Conservation (phyloP, 1,139 yeast species). For the Casaregolazyma lundiana region DNA sequence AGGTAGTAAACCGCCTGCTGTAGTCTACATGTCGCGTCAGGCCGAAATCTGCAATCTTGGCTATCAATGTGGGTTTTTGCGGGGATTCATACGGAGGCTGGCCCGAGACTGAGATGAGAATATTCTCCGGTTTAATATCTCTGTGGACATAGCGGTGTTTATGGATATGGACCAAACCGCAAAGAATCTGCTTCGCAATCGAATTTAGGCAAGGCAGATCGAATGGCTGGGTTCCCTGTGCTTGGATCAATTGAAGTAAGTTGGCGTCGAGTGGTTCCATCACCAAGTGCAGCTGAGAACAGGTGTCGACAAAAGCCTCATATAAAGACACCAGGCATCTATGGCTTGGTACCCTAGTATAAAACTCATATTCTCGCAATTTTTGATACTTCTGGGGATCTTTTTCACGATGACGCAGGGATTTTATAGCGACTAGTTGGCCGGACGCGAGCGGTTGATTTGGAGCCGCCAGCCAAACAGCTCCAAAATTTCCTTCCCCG, state of each 20-base stretch:
- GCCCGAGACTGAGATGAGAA: slow-evolving; percentile 48
- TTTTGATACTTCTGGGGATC: slow-evolving; percentile 52
- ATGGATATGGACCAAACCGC: slow-evolving; percentile 82
- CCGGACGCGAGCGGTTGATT: background rate
- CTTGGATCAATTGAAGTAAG: slow-evolving; percentile 49
- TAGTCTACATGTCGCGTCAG: slow-evolving; percentile 64
- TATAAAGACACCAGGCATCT: slow-evolving; percentile 64
- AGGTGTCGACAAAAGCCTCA: slow-evolving; percentile 69
- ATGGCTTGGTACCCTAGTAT: slow-evolving; percentile 66
- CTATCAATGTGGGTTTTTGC: slow-evolving; percentile 30
- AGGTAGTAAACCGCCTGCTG: slow-evolving; percentile 54
- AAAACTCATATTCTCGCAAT: slow-evolving; percentile 73
- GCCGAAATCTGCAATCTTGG: slow-evolving; percentile 91
- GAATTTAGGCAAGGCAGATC: slow-evolving; percentile 58
- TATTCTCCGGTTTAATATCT: slow-evolving; percentile 90
- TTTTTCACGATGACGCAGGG: slow-evolving; percentile 56
- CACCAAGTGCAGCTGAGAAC: slow-evolving; percentile 64
- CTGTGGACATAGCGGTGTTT: slow-evolving; percentile 71
- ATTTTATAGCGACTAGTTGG: slow-evolving; percentile 68
- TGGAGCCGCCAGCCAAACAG: slow-evolving; percentile 12
- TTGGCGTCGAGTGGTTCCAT: slow-evolving; percentile 89
- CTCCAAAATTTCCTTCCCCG: slow-evolving; percentile 14
- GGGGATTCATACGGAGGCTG: background rate
- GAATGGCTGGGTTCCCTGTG: slow-evolving; percentile 47
- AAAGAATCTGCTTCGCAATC: slow-evolving; percentile 60